A percentile compares a stretch with the other conserved stretches of the same genome.
phyloP scores from a whole-genome alignment of 495 filamentous ascomycete species.

The Penicillium steckii region DNA sequence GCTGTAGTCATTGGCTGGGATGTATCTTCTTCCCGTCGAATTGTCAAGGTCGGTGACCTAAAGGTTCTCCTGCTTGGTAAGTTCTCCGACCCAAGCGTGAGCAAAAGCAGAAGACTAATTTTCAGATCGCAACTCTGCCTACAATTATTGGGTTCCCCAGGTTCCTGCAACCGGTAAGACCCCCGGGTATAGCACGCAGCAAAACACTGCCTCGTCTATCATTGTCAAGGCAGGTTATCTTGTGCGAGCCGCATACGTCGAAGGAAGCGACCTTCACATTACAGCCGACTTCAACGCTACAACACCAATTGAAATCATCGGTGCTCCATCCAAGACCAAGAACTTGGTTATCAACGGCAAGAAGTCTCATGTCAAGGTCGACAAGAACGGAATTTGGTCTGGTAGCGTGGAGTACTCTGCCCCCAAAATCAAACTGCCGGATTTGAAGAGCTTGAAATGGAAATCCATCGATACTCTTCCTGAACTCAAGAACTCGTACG shows the following conservation, averaged over 20 bases:
- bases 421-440: conserved; percentile 55
- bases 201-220: conserved; percentile 45
- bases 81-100: not conserved
- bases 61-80: conserved; percentile 54
- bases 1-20: conserved; percentile 58
- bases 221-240: conserved; percentile 76
- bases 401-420: conserved; percentile 49
- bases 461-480: conserved; percentile 70
- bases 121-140: conserved; percentile 66
- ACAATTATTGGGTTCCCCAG: conserved; percentile 72
- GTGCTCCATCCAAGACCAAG: conserved; percentile 49
- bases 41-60: conserved; percentile 55
- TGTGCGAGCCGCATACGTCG: conserved; percentile 59
- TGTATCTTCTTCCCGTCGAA: conserved; percentile 46
- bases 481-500: conserved; percentile 61
- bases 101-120: not conserved
- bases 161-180: conserved; percentile 32
- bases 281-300: conserved; percentile 72
- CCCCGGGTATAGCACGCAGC: conserved; percentile 38
- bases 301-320: conserved; percentile 64
- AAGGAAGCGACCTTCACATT: conserved; percentile 52
- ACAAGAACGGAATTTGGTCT: conserved; percentile 53
- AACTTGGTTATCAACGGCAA: conserved; percentile 60
- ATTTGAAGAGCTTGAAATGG: conserved; percentile 60
- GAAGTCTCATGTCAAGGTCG: conserved; percentile 34